A percentile compares a stretch with the other conserved stretches of the same genome.
These are phyloP conservation scores for Fusarium tupiense DNA, from an alignment of 2,329 filamentous ascomycete species.

Conservation along the genomic window DNA sequence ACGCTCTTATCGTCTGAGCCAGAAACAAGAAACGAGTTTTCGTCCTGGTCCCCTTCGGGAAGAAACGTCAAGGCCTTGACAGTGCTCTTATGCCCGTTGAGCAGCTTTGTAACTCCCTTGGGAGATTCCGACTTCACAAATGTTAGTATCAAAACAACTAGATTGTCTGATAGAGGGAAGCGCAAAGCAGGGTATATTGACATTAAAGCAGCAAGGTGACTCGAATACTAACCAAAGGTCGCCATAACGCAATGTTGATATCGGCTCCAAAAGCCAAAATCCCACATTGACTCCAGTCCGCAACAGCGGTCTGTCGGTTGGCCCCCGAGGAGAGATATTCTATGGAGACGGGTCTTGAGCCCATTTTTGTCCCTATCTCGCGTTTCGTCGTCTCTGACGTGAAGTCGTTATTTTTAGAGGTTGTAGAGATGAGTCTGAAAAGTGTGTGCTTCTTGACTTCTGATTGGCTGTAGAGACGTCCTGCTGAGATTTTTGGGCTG, in stretches of 20 bases:
- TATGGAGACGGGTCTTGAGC: constrained; percentile 47
- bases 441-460: constrained; percentile 45
- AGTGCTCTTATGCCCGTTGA: constrained; percentile 79
- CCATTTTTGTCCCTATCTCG: constrained; percentile 42
- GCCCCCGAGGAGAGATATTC: constrained; percentile 80
- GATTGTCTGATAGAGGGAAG: background rate
- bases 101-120: constrained; percentile 71
- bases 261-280: constrained; percentile 89
- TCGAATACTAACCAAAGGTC: constrained; percentile 70
- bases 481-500: constrained; percentile 31
- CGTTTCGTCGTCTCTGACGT: constrained; percentile 4
- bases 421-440: constrained; percentile 47
- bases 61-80: constrained; percentile 89
- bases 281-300: constrained; percentile 83
- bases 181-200: constrained; percentile 7
- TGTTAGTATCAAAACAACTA: constrained; percentile 2
- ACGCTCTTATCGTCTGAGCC: constrained; percentile 85
- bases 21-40: constrained; percentile 71
- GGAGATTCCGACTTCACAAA: constrained; percentile 48
- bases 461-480: constrained; percentile 49
- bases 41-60: constrained; percentile 56
- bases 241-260: constrained; percentile 89
- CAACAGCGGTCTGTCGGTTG: constrained; percentile 88
- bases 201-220: constrained; percentile 14
- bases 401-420: constrained; percentile 16